Base-by-base conservation (phyloP, 345 rosid genomes). In the Leavenworthia alabamica region DNA sequence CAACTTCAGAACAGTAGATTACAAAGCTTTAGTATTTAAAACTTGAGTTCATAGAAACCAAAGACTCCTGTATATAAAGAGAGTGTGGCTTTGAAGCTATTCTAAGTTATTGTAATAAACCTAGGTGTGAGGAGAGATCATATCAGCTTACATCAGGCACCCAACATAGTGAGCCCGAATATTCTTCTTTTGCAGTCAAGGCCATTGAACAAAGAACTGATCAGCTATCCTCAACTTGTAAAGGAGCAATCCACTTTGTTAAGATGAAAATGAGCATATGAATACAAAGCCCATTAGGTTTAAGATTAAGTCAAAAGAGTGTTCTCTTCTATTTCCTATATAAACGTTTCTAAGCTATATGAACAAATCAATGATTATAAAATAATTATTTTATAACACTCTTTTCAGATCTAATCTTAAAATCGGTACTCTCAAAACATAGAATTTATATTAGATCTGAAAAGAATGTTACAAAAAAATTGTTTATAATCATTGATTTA, bases 131-230 rank as follows among this genome's bases (percentile, higher is more conserved):
- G 73, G 15, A 71, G 39, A 61, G 62, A 50, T 57, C 48, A 57
- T 56, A 47, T 65, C 46, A 42, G 56, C 55, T 77, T 81, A 86
- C 97, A 89, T 93, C 61, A 87, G 84, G 68, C 97, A 75, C 22
- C 96, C 96, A 53, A 87, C 95, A 66, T 85, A 80, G 37, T 78
- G 83, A 58, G 90, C 80, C 56, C 83, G 83, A 22, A 88, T 77
- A 63, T 87, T 82, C 37, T 81, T 70, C 45, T 67, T 78, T 69
- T 80, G 85, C 20, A 87, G 76, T 40, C 84, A 84, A 4, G 98
- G 91, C 97, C 98, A 92, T 33, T 92, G 97, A 66, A 89, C 96
- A 61, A 72, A 89, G 70, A 89, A 81, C 45, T 84, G 85, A 81
- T 93, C 97, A 23, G 91, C 97, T 51, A 87, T 73, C 13, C 77